Evolutionary conservation across 2,329 filamentous ascomycete genomes (phyloP).

Genomic region (Pseudogymnoascus sp.): DNA sequence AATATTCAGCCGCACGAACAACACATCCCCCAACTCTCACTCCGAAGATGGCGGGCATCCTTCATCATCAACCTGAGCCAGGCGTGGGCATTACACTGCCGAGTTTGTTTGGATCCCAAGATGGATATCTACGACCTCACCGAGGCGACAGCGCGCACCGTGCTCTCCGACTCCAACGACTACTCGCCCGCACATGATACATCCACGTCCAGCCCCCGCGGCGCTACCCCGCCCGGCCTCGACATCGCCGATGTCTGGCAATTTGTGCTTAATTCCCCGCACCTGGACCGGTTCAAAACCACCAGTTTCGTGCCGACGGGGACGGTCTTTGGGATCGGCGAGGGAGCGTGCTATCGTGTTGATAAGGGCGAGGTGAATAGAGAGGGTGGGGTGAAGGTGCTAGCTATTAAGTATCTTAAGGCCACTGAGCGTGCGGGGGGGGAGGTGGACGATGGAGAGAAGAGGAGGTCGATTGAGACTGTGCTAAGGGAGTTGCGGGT

Average conservation of each 20-base stretch:
- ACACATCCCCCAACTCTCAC: background rate
- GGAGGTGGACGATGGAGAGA: background rate
- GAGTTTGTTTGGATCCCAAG: background rate
- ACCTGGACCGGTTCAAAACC: background rate
- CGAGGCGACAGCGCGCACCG: background rate
- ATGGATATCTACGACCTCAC: slow-evolving; percentile 4
- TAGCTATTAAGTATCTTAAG: slow-evolving; percentile 2
- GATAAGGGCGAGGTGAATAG: background rate
- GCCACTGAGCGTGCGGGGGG: background rate
- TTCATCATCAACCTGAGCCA: background rate
- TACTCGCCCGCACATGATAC: background rate
- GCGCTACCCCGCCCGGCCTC: background rate
- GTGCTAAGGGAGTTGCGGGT: background rate
- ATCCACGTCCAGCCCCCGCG: background rate
- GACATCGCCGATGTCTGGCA: background rate
- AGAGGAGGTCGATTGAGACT: background rate
- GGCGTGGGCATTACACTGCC: background rate
- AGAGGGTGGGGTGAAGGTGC: background rate
- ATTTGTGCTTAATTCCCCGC: background rate
- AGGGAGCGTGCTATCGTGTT: background rate
- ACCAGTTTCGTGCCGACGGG: background rate
- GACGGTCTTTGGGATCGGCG: background rate
- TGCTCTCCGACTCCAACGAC: background rate
- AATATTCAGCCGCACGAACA: slow-evolving; percentile 1
- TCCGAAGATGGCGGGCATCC: background rate